Evolutionary conservation across 2,329 filamentous ascomycete species (phyloP).

Genomic region (Diaporthe nobilis): DNA sequence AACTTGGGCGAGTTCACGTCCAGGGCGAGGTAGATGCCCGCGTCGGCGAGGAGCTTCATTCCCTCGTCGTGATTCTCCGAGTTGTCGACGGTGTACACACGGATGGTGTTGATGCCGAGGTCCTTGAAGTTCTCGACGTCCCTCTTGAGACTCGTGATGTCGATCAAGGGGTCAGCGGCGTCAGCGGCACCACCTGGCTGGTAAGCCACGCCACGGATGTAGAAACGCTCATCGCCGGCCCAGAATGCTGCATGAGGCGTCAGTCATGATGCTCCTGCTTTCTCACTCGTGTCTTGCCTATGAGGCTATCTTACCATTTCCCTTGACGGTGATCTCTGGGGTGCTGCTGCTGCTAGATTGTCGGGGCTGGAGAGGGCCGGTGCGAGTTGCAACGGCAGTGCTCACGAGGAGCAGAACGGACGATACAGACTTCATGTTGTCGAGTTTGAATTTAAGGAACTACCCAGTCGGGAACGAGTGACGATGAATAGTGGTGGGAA

Average conservation of each 20-base stretch:
- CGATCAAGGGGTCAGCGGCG: conserved; percentile 80
- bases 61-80: conserved; percentile 84
- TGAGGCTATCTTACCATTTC: conserved; percentile 35
- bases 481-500: conserved; percentile 11
- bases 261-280: neutral
- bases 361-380: conserved; percentile 7
- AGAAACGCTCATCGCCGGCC: conserved; percentile 67
- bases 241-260: conserved; percentile 64
- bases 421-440: conserved; percentile 33
- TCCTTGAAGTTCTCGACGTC: conserved; percentile 87
- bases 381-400: conserved; percentile 10
- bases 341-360: conserved; percentile 28
- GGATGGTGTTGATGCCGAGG: conserved; percentile 90
- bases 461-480: conserved; percentile 30
- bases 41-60: conserved; percentile 84
- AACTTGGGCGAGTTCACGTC: conserved; percentile 93
- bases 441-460: neutral
- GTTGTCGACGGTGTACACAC: conserved; percentile 95
- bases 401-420: conserved; percentile 15
- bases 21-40: conserved; percentile 91
- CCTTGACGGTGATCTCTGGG: conserved; percentile 32
- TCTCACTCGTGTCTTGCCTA: too few species aligned
- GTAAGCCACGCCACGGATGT: conserved; percentile 73
- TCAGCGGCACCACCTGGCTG: conserved; percentile 71
- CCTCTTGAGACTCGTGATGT: conserved; percentile 78